phyloP scores from a whole-genome alignment of 106 monocot genomes.

The Dendrobium officinale region DNA sequence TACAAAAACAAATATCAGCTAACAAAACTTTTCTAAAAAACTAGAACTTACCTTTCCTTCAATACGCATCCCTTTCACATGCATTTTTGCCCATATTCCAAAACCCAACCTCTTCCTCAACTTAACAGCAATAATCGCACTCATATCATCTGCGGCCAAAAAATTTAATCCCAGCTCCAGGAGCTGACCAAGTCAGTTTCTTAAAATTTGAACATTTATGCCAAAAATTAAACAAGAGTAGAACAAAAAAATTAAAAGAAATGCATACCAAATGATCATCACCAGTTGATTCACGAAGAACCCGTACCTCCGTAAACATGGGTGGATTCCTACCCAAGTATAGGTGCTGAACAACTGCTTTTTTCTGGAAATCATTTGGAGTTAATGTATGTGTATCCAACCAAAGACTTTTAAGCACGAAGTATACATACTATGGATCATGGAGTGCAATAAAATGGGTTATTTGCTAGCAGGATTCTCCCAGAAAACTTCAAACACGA shows the following conservation, averaged over 20 bases:
- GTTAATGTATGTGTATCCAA: background rate
- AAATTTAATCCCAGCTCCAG: conserved; percentile 85
- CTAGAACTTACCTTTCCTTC: conserved; percentile 72
- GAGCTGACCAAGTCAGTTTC: conserved; percentile 28
- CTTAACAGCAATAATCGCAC: conserved; percentile 62
- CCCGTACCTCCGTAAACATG: conserved; percentile 61
- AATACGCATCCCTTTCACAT: conserved; percentile 88
- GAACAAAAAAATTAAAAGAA: background rate
- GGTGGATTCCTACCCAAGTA: conserved; percentile 87
- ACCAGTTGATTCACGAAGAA: conserved; percentile 51
- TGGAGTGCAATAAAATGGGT: background rate
- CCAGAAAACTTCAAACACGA: background rate
- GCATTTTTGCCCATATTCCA: conserved; percentile 83
- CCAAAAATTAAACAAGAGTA: background rate
- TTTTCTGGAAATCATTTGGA: conserved; percentile 30
- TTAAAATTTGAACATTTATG: conserved; percentile 7
- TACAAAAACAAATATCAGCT: background rate
- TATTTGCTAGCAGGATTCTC: background rate
- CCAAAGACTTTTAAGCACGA: background rate
- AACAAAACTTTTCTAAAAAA: background rate
- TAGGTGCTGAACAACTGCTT: conserved; percentile 65
- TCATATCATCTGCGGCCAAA: conserved; percentile 84
- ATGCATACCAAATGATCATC: conserved; percentile 76
- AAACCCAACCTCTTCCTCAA: conserved; percentile 70
- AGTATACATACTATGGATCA: background rate